Base-by-base conservation (phyloP, 768 basidiomycete genomes). In the Panaeolus cyanescens region DNA sequence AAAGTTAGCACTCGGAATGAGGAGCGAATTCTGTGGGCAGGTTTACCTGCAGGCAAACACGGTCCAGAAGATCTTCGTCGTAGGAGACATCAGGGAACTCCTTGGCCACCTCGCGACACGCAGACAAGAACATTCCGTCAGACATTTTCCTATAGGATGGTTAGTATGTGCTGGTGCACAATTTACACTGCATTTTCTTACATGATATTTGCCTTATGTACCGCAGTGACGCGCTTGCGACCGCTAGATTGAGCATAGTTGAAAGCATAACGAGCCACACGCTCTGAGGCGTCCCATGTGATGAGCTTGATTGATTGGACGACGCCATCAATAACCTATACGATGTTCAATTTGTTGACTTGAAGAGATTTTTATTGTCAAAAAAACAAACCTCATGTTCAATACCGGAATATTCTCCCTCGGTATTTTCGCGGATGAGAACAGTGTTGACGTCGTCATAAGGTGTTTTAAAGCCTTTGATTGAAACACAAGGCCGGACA, bases 131-230 rank as follows among this genome's bases (percentile, higher is more conserved):
- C 95, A 99, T 97, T 63, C 97, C 97, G 74, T 99, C 97, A 19
- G 96, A 99, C 92, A 99, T 95, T 89, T 98, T 98, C 95, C 95
- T 97, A 71, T 22, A 59, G 15, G 40, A 59, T 67, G 45, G 62
- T 33, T 40, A 53, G 30, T 17, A 42, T 32, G 40, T 19, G 32
- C 12, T 30, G 9, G 17, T 55, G 8, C 17, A 54, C 22, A 22
- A 55, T 19, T 54, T 22, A 22, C 31, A 56, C 32, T 60, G 42
- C 17, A 32, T 25, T 22, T 19, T 78, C 91, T 61, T 65, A 95
- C 96, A 99, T 99, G 82, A 99, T 98, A 73, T 96, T 97, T 22
- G 97, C 97, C 80, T 99, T 99, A 83, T 99, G 97, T 28, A 99
- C 97, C 39, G 97, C 97, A 25, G 96, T 99, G 63, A 99, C 97